Conservation (phyloP, 2,329 filamentous ascomycete genomes). For the Penicillium griseofulvum region DNA sequence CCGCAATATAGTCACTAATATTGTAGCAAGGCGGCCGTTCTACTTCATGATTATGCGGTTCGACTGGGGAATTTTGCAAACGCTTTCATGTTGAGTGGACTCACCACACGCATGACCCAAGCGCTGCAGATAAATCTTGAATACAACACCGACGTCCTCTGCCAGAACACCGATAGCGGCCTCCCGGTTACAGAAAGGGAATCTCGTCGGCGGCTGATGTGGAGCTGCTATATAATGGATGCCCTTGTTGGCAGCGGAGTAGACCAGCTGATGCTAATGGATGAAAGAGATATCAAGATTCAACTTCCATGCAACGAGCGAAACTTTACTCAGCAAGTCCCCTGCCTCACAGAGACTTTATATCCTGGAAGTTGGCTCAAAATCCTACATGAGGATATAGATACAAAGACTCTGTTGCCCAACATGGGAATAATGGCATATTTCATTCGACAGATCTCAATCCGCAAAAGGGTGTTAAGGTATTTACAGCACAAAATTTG, state of each 20-base stretch:
- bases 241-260: conserved; percentile 31
- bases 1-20: neutral
- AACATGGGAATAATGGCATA: conserved; percentile 26
- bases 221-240: conserved; percentile 33
- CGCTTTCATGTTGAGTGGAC: conserved; percentile 33
- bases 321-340: conserved; percentile 29
- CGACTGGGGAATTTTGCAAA: conserved; percentile 33
- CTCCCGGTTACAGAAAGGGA: conserved; percentile 26
- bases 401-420: conserved; percentile 8
- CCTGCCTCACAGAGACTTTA: conserved; percentile 31
- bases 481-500: neutral
- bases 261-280: conserved; percentile 30
- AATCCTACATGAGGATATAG: conserved; percentile 12
- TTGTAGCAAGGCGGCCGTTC: conserved; percentile 19
- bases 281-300: conserved; percentile 32
- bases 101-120: conserved; percentile 31
- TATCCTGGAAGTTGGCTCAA: conserved; percentile 17
- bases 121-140: conserved; percentile 34
- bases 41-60: conserved; percentile 33
- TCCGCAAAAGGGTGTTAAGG: conserved; percentile 22
- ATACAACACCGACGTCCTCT: conserved; percentile 31
- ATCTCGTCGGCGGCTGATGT: conserved; percentile 31
- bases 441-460: conserved; percentile 21
- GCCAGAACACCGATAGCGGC: conserved; percentile 17
- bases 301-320: conserved; percentile 33